These are phyloP conservation scores for Breviolum minutum DNA, from an alignment of 73 alveolate species.

Conservation along the genomic window DNA sequence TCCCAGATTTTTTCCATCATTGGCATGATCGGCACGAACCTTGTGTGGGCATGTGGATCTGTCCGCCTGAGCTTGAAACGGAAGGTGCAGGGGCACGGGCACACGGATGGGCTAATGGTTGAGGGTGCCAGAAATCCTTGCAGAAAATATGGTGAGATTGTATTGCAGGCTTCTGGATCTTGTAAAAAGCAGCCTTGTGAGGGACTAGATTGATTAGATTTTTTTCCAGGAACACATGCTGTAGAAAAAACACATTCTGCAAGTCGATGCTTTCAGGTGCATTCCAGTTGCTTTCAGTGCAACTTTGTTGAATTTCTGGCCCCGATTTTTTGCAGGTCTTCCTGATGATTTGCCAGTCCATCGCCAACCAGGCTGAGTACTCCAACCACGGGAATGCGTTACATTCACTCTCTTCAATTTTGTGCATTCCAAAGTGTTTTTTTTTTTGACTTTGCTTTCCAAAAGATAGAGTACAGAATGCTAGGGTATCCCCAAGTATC, in stretches of 20 bases:
- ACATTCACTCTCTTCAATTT: neutral
- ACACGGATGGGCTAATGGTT: too few species aligned
- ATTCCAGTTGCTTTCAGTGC: neutral
- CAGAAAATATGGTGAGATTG: too few species aligned
- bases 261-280: neutral
- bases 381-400: neutral
- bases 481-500: too few species aligned
- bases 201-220: too few species aligned
- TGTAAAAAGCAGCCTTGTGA: too few species aligned
- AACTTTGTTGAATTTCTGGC: neutral
- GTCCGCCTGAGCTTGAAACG: conserved; percentile 72
- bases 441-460: too few species aligned
- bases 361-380: conserved; percentile 55
- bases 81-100: conserved; percentile 1
- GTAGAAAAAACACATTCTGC: too few species aligned
- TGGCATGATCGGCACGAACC: conserved; percentile 91
- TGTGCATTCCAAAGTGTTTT: neutral
- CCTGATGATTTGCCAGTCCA: conserved; percentile 89
- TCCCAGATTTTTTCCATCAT: conserved; percentile 42
- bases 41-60: conserved; percentile 83
- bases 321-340: conserved; percentile 22
- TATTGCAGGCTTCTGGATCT: too few species aligned
- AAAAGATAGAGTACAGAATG: too few species aligned
- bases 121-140: too few species aligned
- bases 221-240: too few species aligned